These are phyloP conservation scores for Pichia gijzeniarum DNA, from an alignment of 805 yeast genomes.

Conservation along the genomic window DNA sequence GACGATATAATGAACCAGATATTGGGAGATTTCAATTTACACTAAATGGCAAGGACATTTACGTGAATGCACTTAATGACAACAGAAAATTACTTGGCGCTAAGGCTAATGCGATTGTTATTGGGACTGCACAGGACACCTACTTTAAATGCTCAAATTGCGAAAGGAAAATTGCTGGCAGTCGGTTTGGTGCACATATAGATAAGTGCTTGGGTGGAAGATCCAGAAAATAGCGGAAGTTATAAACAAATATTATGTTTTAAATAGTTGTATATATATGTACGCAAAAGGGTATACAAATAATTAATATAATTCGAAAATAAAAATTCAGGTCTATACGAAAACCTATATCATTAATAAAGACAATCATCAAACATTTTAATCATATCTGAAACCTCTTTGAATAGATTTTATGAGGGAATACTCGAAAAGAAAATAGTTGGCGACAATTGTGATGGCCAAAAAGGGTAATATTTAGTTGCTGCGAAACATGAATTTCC, in stretches of 20 bases:
- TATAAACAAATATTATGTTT: neutral
- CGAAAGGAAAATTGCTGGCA: constrained; percentile 80
- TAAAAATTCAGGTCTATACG: no score
- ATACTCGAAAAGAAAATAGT: no score
- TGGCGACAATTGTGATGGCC: constrained; percentile 8
- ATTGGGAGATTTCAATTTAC: constrained; percentile 26
- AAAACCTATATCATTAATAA: no score
- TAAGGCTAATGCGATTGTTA: constrained; percentile 8
- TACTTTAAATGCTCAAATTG: constrained; percentile 81
- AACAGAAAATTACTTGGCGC: constrained; percentile 12
- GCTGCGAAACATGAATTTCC: constrained; percentile 7
- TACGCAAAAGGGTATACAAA: no score
- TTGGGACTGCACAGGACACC: constrained; percentile 22
- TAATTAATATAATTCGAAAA: no score
- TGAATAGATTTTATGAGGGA: no score
- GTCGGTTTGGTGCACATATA: constrained; percentile 87
- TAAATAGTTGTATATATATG: no score
- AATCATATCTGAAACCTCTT: no score
- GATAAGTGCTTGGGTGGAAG: constrained; percentile 84
- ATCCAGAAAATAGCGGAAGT: constrained; percentile 32
- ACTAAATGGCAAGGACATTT: constrained; percentile 29
- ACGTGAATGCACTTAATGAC: constrained; percentile 16
- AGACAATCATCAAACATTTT: no score
- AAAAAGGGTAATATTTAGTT: constrained; percentile 4
- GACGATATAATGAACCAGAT: constrained; percentile 19